A percentile compares a stretch with the other conserved stretches of the same genome.
Conservation (phyloP, 2,329 filamentous ascomycete genomes). For the Zasmidium citrigriseum region DNA sequence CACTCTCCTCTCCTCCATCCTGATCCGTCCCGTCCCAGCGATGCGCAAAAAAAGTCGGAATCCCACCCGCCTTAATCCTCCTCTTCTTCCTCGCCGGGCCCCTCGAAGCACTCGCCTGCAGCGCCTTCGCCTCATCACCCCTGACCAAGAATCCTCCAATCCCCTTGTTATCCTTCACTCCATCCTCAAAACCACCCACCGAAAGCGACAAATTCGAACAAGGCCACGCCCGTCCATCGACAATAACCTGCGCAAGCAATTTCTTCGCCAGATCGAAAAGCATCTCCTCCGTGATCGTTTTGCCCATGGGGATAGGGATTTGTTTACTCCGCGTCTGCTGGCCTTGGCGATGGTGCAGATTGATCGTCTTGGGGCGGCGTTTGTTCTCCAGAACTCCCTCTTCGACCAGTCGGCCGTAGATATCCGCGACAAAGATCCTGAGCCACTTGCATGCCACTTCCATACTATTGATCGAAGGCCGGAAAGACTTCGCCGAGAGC, state of each 20-base stretch:
- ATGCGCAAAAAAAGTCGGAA: constrained; percentile 38
- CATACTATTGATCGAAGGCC: constrained; percentile 74
- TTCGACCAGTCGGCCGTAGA: constrained; percentile 84
- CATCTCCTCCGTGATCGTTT: constrained; percentile 67
- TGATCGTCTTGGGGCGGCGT: constrained; percentile 81
- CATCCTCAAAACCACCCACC: constrained; percentile 91
- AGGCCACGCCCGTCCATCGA: constrained; percentile 81
- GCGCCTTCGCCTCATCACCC: constrained; percentile 57
- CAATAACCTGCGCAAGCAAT: constrained; percentile 74
- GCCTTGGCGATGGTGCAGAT: constrained; percentile 76
- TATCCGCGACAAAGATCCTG: constrained; percentile 87
- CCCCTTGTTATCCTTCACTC: constrained; percentile 77
- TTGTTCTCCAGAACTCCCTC: constrained; percentile 88
- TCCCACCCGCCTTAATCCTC: constrained; percentile 36
- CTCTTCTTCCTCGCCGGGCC: constrained; percentile 38
- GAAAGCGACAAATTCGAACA: constrained; percentile 87
- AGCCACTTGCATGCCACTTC: constrained; percentile 86
- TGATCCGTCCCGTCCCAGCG: constrained; percentile 21
- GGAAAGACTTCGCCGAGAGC: constrained; percentile 94
- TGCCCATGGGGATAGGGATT: constrained; percentile 74
- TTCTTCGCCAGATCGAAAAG: constrained; percentile 76
- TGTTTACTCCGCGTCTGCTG: constrained; percentile 74
- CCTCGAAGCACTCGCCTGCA: constrained; percentile 31
- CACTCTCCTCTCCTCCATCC: constrained; percentile 17
- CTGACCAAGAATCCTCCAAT: constrained; percentile 84